Percentiles rank a stretch among this genome's conserved stretches.
Conservation (phyloP, 345 rosid species). For the Kandelia obovata region DNA sequence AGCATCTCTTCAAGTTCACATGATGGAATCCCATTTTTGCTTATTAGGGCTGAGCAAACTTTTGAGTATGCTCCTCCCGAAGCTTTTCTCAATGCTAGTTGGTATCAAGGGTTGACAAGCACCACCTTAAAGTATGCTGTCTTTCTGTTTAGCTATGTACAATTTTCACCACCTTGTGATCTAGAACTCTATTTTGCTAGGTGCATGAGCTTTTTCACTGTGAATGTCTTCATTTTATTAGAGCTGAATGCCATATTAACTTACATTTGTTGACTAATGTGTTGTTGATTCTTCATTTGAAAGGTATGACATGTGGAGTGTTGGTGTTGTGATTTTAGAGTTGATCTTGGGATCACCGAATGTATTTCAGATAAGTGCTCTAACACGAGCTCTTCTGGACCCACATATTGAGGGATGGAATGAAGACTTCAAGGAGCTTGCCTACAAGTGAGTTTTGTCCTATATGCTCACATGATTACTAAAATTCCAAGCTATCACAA, state of each 20-base stretch:
- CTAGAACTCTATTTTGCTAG: background rate
- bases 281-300: conserved; percentile 13
- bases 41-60: conserved; percentile 82
- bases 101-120: conserved; percentile 66
- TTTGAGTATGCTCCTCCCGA: conserved; percentile 82
- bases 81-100: conserved; percentile 71
- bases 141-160: conserved; percentile 4
- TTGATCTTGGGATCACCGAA: conserved; percentile 86
- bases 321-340: conserved; percentile 90
- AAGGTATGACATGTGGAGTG: conserved; percentile 98
- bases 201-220: background rate
- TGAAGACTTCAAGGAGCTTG: conserved; percentile 77
- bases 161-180: background rate
- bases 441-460: conserved; percentile 62
- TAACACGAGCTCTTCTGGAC: conserved; percentile 75
- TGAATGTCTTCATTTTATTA: background rate
- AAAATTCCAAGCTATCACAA: background rate
- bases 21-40: conserved; percentile 8
- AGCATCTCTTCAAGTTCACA: background rate
- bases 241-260: conserved; percentile 2
- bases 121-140: conserved; percentile 54
- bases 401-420: conserved; percentile 84
- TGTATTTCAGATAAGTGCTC: conserved; percentile 68
- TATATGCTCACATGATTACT: background rate
- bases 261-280: conserved; percentile 1